These are phyloP conservation scores for Dichotomopilus funicola DNA, from an alignment of 2,329 filamentous ascomycete genomes.

Conservation along the genomic window DNA sequence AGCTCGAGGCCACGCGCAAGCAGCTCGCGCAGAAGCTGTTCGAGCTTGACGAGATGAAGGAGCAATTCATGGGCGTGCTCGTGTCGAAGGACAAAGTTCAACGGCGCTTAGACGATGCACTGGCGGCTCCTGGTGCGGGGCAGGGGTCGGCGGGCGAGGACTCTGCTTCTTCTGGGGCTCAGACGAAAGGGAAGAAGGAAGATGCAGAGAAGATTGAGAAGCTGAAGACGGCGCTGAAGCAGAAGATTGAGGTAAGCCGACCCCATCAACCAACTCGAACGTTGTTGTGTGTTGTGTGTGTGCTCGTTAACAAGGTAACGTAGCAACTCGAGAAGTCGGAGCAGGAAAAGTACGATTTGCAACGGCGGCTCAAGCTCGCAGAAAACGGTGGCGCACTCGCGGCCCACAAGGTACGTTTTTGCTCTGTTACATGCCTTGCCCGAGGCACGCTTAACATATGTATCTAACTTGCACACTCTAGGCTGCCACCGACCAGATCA, in stretches of 20 bases:
- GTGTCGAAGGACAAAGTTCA: slow-evolving; percentile 55
- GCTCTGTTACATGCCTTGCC: background rate
- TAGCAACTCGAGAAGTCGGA: slow-evolving; percentile 55
- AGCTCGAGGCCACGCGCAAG: slow-evolving; percentile 49
- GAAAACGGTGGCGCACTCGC: slow-evolving; percentile 43
- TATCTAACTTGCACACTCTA: slow-evolving; percentile 22
- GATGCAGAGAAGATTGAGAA: slow-evolving; percentile 47
- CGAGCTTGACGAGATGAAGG: slow-evolving; percentile 52
- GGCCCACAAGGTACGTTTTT: slow-evolving; percentile 46
- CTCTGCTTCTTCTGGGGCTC: slow-evolving; percentile 27
- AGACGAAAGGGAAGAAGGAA: slow-evolving; percentile 38
- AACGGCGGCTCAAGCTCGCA: slow-evolving; percentile 47
- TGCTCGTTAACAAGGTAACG: background rate
- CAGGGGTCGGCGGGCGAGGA: slow-evolving; percentile 28
- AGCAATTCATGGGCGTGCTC: slow-evolving; percentile 53
- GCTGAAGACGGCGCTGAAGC: slow-evolving; percentile 47
- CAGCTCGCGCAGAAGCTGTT: slow-evolving; percentile 43
- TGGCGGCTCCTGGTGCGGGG: slow-evolving; percentile 22
- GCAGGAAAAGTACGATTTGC: slow-evolving; percentile 49
- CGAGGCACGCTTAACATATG: background rate
- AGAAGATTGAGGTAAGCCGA: slow-evolving; percentile 52
- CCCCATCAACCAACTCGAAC: too few species aligned
- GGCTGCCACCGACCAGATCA: slow-evolving; percentile 47
- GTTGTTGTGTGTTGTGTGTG: background rate
- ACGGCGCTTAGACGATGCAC: slow-evolving; percentile 44